A percentile compares a stretch with the other conserved stretches of the same genome.
phyloP scores from a whole-genome alignment of 495 filamentous ascomycete species.

The Pyronema omphalodes region DNA sequence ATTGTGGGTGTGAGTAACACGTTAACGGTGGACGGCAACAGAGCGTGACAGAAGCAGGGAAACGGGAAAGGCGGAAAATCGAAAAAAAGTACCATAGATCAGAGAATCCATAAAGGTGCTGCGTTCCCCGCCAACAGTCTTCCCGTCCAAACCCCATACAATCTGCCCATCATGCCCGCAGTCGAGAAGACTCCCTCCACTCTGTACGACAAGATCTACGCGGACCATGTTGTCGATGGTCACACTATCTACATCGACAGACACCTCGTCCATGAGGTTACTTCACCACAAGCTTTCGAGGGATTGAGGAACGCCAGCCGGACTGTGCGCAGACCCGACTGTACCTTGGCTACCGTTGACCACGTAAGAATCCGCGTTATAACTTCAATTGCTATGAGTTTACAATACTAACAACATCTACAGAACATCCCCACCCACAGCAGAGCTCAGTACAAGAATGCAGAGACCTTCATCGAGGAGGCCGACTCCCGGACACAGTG shows the following conservation, averaged over 20 bases:
- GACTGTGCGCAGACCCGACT: slow-evolving; percentile 80
- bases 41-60: too few species aligned
- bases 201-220: slow-evolving; percentile 95
- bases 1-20: too few species aligned
- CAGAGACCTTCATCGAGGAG: slow-evolving; percentile 67
- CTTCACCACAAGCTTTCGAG: slow-evolving; percentile 96
- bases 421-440: slow-evolving; percentile 24
- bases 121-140: too few species aligned
- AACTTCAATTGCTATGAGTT: background rate
- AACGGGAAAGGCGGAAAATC: too few species aligned
- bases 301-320: slow-evolving; percentile 74
- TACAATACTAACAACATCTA: background rate
- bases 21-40: too few species aligned
- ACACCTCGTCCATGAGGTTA: slow-evolving; percentile 96
- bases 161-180: slow-evolving; percentile 44
- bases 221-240: slow-evolving; percentile 83
- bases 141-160: too few species aligned
- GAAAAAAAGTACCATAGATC: too few species aligned
- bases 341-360: slow-evolving; percentile 89
- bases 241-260: slow-evolving; percentile 92
- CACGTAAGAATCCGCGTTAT: slow-evolving; percentile 49
- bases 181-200: slow-evolving; percentile 62
- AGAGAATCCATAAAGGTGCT: too few species aligned
- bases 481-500: slow-evolving; percentile 86
- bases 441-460: slow-evolving; percentile 22